Conservation (phyloP, 768 basidiomycete genomes). For the Boletus edulis region DNA sequence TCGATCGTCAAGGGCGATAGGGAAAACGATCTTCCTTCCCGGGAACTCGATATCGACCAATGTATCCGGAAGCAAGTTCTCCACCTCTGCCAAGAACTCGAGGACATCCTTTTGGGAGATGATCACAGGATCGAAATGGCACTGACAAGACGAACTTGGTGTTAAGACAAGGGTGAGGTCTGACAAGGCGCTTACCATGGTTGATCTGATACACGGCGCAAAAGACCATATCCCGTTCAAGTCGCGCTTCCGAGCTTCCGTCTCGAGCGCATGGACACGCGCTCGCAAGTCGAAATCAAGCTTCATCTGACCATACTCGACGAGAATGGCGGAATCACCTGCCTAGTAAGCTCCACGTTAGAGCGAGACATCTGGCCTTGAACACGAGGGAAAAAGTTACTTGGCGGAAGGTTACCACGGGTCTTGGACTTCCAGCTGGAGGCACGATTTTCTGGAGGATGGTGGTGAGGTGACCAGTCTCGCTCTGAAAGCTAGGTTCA, state of each 20-base stretch:
- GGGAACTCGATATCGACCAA: slow-evolving; percentile 43
- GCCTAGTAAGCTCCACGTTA: slow-evolving; percentile 37
- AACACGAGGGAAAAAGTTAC: slow-evolving; percentile 28
- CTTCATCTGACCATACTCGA: slow-evolving; percentile 58
- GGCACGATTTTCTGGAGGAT: slow-evolving; percentile 12
- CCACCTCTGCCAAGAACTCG: slow-evolving; percentile 36
- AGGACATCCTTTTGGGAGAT: slow-evolving; percentile 47
- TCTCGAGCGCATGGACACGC: slow-evolving; percentile 56
- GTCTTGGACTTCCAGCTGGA: slow-evolving; percentile 16
- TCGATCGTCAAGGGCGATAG: slow-evolving; percentile 59
- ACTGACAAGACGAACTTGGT: slow-evolving; percentile 26
- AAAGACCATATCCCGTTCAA: slow-evolving; percentile 40
- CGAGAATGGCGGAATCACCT: slow-evolving; percentile 60
- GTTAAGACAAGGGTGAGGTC: too few species aligned
- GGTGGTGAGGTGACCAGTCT: neutral
- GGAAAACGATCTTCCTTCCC: slow-evolving; percentile 55
- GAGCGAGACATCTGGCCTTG: neutral
- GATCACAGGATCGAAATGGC: slow-evolving; percentile 45
- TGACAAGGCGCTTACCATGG: slow-evolving; percentile 42
- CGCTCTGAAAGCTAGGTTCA: neutral
- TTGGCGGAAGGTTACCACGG: slow-evolving; percentile 51
- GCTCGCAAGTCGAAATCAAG: slow-evolving; percentile 54
- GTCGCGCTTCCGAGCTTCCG: slow-evolving; percentile 31
- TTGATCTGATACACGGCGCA: slow-evolving; percentile 55
- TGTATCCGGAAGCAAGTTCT: slow-evolving; percentile 39